Evolutionary conservation across 1,284 basidiomycete species (phyloP).

Genomic region (Butyriboletus appendiculatus): DNA sequence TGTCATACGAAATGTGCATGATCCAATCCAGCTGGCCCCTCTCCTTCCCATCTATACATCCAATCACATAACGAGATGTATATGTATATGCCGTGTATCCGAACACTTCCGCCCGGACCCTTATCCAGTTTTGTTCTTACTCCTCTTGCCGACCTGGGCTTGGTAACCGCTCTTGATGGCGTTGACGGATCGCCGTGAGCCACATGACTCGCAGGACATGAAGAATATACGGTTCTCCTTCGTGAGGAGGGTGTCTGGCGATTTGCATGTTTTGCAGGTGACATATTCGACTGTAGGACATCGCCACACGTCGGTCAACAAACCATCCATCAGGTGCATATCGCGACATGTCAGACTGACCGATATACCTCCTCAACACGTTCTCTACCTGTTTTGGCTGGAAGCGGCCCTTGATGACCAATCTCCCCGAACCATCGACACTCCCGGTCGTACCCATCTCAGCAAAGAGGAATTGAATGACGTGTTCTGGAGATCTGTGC

Average conservation of each 20-base stretch:
- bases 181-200: conserved; percentile 89
- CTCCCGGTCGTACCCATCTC: conserved; percentile 99
- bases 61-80: neutral
- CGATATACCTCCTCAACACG: conserved; percentile 94
- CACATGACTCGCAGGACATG: conserved; percentile 96
- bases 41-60: conserved; percentile 1
- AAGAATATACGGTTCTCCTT: conserved; percentile 99
- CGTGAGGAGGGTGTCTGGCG: conserved; percentile 92
- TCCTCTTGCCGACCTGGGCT: conserved; percentile 90
- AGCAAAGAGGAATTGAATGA: conserved; percentile 96
- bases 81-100: neutral
- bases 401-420: conserved; percentile 98
- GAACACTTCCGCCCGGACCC: neutral
- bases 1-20: conserved; percentile 9
- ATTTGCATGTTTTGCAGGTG: conserved; percentile 99
- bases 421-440: conserved; percentile 89
- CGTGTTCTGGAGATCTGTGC: conserved; percentile 99
- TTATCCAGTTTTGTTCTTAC: conserved; percentile 51
- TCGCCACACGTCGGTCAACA: neutral
- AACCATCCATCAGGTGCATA: neutral
- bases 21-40: neutral
- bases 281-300: conserved; percentile 88
- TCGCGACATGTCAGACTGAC: conserved; percentile 45
- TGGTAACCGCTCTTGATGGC: conserved; percentile 99
- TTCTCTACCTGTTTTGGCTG: conserved; percentile 99